Percentiles rank a stretch among this genome's conserved stretches.
These are phyloP conservation scores for Boletus vinaceobasis DNA, from an alignment of 768 basidiomycete genomes.

Conservation along the genomic window DNA sequence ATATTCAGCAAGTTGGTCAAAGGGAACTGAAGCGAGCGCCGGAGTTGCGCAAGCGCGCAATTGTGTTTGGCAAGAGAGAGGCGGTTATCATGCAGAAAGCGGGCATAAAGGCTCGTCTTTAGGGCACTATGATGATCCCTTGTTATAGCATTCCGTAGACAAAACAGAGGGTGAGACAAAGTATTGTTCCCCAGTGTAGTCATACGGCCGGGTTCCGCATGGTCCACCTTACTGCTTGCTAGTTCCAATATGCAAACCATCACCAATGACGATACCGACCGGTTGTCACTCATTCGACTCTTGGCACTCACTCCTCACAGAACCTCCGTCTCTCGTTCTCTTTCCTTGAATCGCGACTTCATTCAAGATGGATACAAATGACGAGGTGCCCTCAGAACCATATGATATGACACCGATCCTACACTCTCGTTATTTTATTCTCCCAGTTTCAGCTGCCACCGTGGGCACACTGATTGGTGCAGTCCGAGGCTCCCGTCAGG, in stretches of 20 bases:
- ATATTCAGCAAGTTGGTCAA: constrained; percentile 93
- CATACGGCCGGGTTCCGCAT: background rate
- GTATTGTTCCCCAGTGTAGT: background rate
- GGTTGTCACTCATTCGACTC: background rate
- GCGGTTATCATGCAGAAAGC: constrained; percentile 55
- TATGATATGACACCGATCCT: constrained; percentile 32
- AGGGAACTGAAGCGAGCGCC: constrained; percentile 80
- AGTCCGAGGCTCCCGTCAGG: constrained; percentile 65
- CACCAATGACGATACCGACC: background rate
- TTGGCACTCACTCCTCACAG: background rate
- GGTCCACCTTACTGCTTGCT: background rate
- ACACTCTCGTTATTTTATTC: constrained; percentile 51
- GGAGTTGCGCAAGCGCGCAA: constrained; percentile 50
- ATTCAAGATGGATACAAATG: constrained; percentile 16
- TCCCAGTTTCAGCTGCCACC: constrained; percentile 58
- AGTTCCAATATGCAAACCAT: background rate
- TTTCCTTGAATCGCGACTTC: background rate
- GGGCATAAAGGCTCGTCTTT: constrained; percentile 59
- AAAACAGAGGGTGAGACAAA: background rate
- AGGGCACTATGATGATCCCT: background rate
- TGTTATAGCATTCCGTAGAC: background rate
- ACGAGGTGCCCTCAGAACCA: constrained; percentile 7
- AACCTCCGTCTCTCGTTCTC: background rate
- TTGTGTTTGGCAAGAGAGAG: constrained; percentile 59
- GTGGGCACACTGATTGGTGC: constrained; percentile 69